These are phyloP conservation scores for Poteriospumella lacustris DNA, from an alignment of 108 stramenopile species.

Conservation along the genomic window DNA sequence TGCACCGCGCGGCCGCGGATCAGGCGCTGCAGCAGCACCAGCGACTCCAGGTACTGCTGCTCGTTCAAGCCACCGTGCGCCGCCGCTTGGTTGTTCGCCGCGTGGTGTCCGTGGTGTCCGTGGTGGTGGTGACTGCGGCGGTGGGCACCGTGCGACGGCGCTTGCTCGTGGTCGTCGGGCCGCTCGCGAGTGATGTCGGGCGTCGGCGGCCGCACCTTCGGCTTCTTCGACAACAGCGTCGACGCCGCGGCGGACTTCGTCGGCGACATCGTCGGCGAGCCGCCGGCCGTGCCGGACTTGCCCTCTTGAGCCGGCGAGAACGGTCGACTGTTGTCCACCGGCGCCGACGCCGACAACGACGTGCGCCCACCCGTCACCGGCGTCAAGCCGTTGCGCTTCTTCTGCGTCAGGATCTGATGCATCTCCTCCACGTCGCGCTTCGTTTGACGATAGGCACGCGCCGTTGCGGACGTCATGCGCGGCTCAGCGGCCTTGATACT, in stretches of 20 bases:
- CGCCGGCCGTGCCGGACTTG: background rate
- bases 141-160: too few relatives aligned
- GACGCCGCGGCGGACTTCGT: background rate
- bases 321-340: background rate
- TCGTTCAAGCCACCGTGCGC: background rate
- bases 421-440: slow-evolving; percentile 25
- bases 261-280: background rate
- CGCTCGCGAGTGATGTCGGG: slow-evolving; percentile 10
- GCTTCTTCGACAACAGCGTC: background rate
- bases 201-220: slow-evolving; percentile 41
- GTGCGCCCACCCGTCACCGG: too few relatives aligned
- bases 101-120: too few relatives aligned
- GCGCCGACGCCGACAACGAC: background rate
- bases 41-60: slow-evolving; percentile 25
- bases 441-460: background rate
- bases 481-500: slow-evolving; percentile 13
- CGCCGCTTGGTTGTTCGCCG: background rate
- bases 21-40: slow-evolving; percentile 42
- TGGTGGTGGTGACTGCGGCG: too few relatives aligned
- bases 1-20: slow-evolving; percentile 54
- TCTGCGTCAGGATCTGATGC: background rate
- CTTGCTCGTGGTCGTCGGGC: slow-evolving; percentile 10
- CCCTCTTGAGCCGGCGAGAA: background rate
- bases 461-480: slow-evolving; percentile 16
- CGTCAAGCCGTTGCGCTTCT: background rate